A percentile compares a stretch with the other conserved stretches of the same genome.
Evolutionary conservation across 495 filamentous ascomycete species (phyloP).

Genomic region (Diplogelasinospora grovesii): DNA sequence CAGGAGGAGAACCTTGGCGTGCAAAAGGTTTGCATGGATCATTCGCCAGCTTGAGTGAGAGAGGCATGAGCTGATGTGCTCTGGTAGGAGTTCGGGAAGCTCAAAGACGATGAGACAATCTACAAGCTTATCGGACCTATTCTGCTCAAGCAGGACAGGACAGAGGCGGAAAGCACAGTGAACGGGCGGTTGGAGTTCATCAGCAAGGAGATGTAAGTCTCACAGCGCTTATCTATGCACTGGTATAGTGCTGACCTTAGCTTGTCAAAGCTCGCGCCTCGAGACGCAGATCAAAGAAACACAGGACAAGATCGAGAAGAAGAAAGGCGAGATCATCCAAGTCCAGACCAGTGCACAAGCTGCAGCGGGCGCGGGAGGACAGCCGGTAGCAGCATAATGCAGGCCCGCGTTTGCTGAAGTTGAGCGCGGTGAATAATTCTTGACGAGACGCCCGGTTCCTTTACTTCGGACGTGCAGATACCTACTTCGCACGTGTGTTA

Average conservation of each 20-base stretch:
- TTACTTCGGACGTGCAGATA: too few species aligned
- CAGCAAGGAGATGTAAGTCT: constrained; percentile 75
- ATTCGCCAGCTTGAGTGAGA: too few species aligned
- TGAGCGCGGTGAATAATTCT: too few species aligned
- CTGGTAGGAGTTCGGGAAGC: constrained; percentile 66
- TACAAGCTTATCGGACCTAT: constrained; percentile 94
- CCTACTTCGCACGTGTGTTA: background rate
- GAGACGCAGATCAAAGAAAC: constrained; percentile 74
- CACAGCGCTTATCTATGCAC: background rate
- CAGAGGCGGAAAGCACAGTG: constrained; percentile 82
- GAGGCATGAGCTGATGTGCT: background rate
- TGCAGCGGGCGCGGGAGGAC: constrained; percentile 12
- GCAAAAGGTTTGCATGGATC: constrained; percentile 55
- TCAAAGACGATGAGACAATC: constrained; percentile 77
- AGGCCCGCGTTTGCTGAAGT: background rate
- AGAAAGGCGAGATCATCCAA: constrained; percentile 52
- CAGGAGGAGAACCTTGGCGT: constrained; percentile 87
- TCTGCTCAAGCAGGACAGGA: constrained; percentile 86
- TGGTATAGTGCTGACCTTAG: constrained; percentile 1
- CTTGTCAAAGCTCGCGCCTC: constrained; percentile 59
- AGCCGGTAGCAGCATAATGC: constrained; percentile 18
- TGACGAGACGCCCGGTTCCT: too few species aligned
- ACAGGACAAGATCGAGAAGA: constrained; percentile 74
- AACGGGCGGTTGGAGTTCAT: constrained; percentile 89
- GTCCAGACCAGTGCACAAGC: constrained; percentile 36